phyloP scores from a whole-genome alignment of 2,329 filamentous ascomycete genomes.

The Fusarium keratoplasticum region DNA sequence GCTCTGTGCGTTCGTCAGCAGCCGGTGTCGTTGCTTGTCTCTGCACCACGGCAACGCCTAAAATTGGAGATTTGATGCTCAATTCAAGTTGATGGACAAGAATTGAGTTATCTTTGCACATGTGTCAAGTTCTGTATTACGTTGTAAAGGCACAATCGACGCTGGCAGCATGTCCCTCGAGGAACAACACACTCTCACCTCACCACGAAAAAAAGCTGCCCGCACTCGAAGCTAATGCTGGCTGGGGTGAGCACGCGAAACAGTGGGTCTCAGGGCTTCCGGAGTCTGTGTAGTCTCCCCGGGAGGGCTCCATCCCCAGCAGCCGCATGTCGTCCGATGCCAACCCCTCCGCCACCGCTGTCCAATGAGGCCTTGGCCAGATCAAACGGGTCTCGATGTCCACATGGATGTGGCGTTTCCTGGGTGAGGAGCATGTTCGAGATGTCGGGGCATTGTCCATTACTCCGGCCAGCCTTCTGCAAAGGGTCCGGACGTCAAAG shows the following conservation, averaged over 20 bases:
- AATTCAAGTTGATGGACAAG: neutral
- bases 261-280: constrained; percentile 4
- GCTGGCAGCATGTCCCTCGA: neutral
- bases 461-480: neutral
- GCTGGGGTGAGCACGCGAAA: constrained; percentile 6
- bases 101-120: neutral
- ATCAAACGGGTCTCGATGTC: constrained; percentile 11
- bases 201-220: constrained; percentile 4
- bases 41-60: constrained; percentile 3
- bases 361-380: constrained; percentile 19
- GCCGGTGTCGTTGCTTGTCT: constrained; percentile 5
- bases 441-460: constrained; percentile 19
- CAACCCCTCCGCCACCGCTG: constrained; percentile 9
- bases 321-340: constrained; percentile 28
- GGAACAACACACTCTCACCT: neutral
- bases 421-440: neutral
- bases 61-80: neutral
- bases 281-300: constrained; percentile 32
- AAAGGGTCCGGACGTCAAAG: neutral
- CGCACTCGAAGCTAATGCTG: constrained; percentile 27
- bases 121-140: neutral
- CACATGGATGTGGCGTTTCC: constrained; percentile 17
- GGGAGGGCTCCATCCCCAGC: constrained; percentile 6
- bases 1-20: constrained; percentile 16
- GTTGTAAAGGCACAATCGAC: neutral